Conservation (phyloP, 2,329 filamentous ascomycete species). For the Phialocephala sp. region DNA sequence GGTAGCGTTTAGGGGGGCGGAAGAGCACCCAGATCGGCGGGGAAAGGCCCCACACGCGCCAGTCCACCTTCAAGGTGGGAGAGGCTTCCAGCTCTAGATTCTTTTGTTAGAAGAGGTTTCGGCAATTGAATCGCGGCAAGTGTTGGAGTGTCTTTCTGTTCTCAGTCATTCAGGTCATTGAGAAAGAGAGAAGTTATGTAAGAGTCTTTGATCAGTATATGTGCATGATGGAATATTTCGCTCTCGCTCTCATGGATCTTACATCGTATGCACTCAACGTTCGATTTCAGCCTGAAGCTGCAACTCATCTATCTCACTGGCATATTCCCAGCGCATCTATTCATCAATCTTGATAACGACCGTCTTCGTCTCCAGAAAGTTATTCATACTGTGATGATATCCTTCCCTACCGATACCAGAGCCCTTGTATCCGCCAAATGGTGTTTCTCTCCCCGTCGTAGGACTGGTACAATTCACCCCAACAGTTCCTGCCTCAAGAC, state of each 20-base stretch:
- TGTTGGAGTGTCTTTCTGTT: background rate
- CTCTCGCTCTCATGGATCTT: slow-evolving; percentile 8
- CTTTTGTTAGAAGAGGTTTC: background rate
- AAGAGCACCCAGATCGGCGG: background rate
- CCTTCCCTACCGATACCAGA: slow-evolving; percentile 36
- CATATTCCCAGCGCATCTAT: background rate
- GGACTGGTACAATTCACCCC: slow-evolving; percentile 43
- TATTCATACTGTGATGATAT: slow-evolving; percentile 31
- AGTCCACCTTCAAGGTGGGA: background rate
- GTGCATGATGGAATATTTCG: background rate
- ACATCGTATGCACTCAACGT: background rate
- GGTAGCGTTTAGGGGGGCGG: slow-evolving; percentile 14
- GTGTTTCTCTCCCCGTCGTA: slow-evolving; percentile 30
- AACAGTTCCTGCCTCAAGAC: slow-evolving; percentile 56
- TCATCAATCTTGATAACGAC: slow-evolving; percentile 34
- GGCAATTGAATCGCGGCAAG: slow-evolving; percentile 14
- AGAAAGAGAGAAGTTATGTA: background rate
- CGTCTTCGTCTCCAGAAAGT: slow-evolving; percentile 38
- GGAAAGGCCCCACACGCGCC: slow-evolving; percentile 14
- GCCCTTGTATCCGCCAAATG: slow-evolving; percentile 39
- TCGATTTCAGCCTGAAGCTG: slow-evolving; percentile 3
- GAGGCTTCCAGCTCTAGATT: background rate
- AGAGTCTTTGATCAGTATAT: background rate
- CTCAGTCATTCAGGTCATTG: background rate
- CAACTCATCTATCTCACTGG: background rate